Conservation (phyloP, 257 asterid species). For the Solanum boliviense region DNA sequence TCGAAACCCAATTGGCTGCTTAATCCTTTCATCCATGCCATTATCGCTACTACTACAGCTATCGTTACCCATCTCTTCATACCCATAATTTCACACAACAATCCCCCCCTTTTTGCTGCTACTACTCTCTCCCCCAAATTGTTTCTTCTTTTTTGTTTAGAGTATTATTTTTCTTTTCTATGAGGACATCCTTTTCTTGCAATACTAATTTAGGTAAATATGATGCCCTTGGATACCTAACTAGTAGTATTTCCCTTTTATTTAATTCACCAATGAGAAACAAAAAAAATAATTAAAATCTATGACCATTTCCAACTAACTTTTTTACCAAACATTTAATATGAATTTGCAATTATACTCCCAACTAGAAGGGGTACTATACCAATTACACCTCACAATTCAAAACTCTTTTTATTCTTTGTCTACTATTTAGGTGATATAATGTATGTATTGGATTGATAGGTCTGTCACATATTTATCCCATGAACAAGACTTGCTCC, state of each 20-base stretch:
- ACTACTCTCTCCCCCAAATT: background rate
- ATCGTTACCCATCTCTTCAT: constrained; percentile 26
- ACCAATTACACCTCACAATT: background rate
- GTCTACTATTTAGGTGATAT: background rate
- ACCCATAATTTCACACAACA: background rate
- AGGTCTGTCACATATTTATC: no score
- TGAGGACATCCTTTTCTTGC: no score
- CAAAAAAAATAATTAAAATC: background rate
- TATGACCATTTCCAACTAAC: background rate
- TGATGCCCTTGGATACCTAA: no score
- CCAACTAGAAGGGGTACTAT: background rate
- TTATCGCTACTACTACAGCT: constrained; percentile 31
- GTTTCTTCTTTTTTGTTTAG: no score
- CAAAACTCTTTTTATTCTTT: background rate
- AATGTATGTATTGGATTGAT: background rate
- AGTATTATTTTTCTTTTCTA: no score
- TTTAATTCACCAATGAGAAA: no score
- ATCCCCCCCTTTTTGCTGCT: background rate
- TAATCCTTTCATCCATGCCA: constrained; percentile 14
- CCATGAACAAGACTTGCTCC: background rate
- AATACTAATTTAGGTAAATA: no score
- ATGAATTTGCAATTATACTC: background rate
- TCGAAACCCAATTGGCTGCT: constrained; percentile 42
- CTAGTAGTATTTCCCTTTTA: no score
- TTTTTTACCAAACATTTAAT: background rate